Conservation (phyloP, 2,329 filamentous ascomycete species). For the Aspergillus phoenicis region DNA sequence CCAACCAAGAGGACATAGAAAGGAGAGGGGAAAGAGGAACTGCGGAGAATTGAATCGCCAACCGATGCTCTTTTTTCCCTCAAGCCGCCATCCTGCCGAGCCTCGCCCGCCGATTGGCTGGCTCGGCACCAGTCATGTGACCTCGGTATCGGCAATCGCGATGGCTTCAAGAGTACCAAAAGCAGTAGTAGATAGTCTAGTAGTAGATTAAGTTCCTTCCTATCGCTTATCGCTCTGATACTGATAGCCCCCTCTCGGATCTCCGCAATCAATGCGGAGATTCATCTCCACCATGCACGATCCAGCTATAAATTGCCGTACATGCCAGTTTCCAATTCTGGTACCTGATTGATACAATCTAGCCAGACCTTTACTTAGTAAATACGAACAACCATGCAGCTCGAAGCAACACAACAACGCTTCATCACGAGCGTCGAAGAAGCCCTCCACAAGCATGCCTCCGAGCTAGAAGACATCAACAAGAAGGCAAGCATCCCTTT, state of each 20-base stretch:
- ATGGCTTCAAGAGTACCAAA: not conserved
- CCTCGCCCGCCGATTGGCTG: conserved; percentile 26
- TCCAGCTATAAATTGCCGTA: not conserved
- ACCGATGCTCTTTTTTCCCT: not conserved
- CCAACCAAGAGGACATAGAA: not conserved
- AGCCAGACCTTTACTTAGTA: not conserved
- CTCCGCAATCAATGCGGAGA: not conserved
- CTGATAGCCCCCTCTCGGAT: not conserved
- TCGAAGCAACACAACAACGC: conserved; percentile 26
- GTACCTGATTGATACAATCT: not conserved
- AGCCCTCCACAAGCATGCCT: conserved; percentile 27
- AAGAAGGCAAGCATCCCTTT: conserved; percentile 3
- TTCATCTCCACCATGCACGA: not conserved
- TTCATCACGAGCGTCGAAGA: conserved; percentile 29
- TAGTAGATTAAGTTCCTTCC: not conserved
- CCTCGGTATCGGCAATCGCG: conserved; percentile 2
- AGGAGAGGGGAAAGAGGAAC: not conserved
- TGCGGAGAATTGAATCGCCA: not conserved
- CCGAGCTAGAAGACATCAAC: not conserved
- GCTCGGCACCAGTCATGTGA: conserved; percentile 23
- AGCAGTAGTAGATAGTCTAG: too few relatives aligned
- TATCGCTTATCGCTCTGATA: not conserved
- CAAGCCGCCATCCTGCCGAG: conserved; percentile 17
- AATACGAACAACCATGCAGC: conserved; percentile 22
- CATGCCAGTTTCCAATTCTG: not conserved